Conservation (phyloP, 192 early-diverging fungal genomes). For the Helicostylum pulchrum region DNA sequence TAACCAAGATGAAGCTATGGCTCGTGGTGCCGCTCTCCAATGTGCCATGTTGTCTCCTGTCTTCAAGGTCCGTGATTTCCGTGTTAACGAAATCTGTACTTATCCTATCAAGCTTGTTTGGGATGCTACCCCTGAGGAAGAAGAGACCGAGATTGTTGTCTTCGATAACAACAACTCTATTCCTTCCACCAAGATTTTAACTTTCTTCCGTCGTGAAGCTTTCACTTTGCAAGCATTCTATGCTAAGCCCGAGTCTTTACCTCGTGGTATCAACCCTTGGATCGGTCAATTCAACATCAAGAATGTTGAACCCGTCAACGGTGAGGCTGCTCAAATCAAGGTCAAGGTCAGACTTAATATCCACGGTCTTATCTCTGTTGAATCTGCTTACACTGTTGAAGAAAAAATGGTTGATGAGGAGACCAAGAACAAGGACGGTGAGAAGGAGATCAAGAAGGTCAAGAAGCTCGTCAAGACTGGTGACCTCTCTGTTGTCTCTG, state of each 20-base stretch:
- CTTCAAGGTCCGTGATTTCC: constrained; percentile 97
- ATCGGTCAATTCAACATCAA: constrained; percentile 86
- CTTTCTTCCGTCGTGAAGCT: constrained; percentile 83
- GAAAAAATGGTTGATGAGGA: constrained; percentile 83
- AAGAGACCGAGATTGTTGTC: constrained; percentile 79
- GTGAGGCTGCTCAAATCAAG: constrained; percentile 79
- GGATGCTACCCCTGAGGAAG: constrained; percentile 73
- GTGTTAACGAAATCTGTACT: constrained; percentile 82
- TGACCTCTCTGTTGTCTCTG: constrained; percentile 70
- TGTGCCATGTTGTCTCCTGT: constrained; percentile 96
- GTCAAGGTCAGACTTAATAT: constrained; percentile 89
- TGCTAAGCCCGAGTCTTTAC: constrained; percentile 63
- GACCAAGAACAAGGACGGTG: constrained; percentile 59
- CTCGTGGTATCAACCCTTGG: constrained; percentile 72
- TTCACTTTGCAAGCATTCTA: constrained; percentile 85
- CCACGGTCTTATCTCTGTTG: constrained; percentile 77
- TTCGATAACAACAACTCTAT: constrained; percentile 84
- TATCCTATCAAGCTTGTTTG: constrained; percentile 91
- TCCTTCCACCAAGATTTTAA: constrained; percentile 88
- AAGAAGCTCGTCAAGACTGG: constrained; percentile 91
- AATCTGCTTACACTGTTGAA: constrained; percentile 85
- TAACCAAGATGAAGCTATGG: constrained; percentile 97
- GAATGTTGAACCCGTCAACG: constrained; percentile 69
- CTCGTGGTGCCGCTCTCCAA: constrained; percentile 93
- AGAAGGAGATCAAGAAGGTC: constrained; percentile 72